Percentiles rank a stretch among this genome's conserved stretches.
These are phyloP conservation scores for Coemansia sp. DNA, from an alignment of 192 early-diverging fungal genomes.

Conservation along the genomic window DNA sequence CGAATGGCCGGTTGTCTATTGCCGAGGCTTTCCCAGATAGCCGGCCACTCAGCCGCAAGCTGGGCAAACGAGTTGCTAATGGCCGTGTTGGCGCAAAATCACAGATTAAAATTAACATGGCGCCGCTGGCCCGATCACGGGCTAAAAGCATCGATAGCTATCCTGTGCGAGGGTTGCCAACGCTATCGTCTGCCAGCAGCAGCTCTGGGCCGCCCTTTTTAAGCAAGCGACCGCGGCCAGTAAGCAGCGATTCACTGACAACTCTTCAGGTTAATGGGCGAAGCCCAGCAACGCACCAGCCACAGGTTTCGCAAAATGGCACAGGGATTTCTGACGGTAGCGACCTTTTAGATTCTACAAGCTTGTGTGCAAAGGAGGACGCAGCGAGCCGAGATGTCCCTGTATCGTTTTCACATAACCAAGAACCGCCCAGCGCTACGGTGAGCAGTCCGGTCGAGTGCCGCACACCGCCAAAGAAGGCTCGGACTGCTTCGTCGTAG, in stretches of 20 bases:
- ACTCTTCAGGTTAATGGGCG: not conserved
- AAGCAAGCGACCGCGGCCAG: slow-evolving; percentile 2
- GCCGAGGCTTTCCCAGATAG: slow-evolving; percentile 50
- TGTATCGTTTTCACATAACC: slow-evolving; percentile 15
- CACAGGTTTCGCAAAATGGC: not conserved
- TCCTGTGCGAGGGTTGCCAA: not conserved
- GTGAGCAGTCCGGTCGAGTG: slow-evolving; percentile 16
- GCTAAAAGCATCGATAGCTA: slow-evolving; percentile 5
- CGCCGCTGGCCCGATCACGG: slow-evolving; percentile 1
- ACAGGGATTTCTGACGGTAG: slow-evolving; percentile 2
- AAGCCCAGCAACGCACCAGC: not conserved
- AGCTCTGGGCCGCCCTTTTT: not conserved
- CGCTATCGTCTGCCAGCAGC: not conserved
- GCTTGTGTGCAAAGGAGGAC: not conserved
- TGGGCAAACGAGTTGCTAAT: slow-evolving; percentile 7
- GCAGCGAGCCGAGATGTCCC: not conserved
- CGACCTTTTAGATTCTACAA: not conserved
- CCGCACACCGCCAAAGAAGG: slow-evolving; percentile 48
- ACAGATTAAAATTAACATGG: slow-evolving; percentile 18
- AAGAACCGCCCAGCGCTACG: slow-evolving; percentile 6
- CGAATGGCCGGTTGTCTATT: slow-evolving; percentile 18
- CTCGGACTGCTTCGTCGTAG: slow-evolving; percentile 38
- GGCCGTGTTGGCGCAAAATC: slow-evolving; percentile 10
- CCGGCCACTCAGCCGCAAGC: slow-evolving; percentile 32
- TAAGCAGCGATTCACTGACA: not conserved